phyloP scores from a whole-genome alignment of 768 basidiomycete species.

The Lactarius psammicola region DNA sequence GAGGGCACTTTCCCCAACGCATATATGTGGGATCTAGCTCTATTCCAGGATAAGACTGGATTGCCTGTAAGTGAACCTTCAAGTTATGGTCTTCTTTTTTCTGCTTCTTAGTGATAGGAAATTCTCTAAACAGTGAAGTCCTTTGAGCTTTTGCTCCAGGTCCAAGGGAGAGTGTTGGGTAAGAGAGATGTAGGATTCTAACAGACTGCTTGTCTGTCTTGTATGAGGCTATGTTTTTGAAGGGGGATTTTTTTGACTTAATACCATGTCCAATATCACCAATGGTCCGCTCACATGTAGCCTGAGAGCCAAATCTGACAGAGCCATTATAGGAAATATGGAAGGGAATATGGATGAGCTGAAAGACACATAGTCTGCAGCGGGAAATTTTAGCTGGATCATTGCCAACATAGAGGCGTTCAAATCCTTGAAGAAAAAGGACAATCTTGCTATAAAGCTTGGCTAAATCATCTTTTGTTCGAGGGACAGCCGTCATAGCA shows the following conservation, averaged over 20 bases:
- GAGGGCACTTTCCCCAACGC: neutral
- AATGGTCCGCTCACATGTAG: too few species aligned
- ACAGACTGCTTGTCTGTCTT: too few species aligned
- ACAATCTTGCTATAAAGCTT: neutral
- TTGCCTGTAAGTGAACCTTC: neutral
- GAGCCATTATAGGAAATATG: too few species aligned
- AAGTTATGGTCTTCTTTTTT: neutral
- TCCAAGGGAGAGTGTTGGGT: slow-evolving; percentile 28
- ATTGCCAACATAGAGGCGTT: slow-evolving; percentile 3
- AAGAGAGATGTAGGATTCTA: neutral
- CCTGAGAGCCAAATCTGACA: too few species aligned
- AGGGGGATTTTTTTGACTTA: too few species aligned
- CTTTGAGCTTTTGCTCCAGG: neutral
- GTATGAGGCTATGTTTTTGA: too few species aligned
- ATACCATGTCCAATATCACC: too few species aligned
- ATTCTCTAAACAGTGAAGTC: neutral
- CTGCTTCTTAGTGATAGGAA: neutral
- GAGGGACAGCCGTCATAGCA: neutral
- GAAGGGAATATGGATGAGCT: too few species aligned
- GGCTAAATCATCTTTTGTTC: neutral
- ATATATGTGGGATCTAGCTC: neutral
- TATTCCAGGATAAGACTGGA: neutral
- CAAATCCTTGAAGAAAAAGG: slow-evolving; percentile 5
- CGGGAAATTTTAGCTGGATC: neutral
- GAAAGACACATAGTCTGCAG: too few species aligned